Evolutionary conservation across 441 rosid genomes (phyloP), one percentile per base, ranked within the genome.

Genomic region (Gossypium gossypioides): DNA sequence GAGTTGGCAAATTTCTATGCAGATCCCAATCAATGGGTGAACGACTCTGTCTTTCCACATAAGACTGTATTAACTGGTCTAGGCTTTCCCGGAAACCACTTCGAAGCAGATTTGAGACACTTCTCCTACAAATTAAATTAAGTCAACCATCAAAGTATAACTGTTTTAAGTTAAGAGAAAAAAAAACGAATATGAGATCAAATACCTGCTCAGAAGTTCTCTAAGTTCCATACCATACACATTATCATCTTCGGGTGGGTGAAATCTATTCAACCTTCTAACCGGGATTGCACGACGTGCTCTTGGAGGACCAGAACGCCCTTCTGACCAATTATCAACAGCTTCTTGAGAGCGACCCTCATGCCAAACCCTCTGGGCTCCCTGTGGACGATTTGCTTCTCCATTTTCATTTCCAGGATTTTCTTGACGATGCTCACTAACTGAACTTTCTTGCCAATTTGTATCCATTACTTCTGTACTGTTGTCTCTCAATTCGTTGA

Each of bases 71-170:
- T 68, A 91, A 75, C 16, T 91, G 97, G 74, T 91, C 97, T 78
- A 91, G 81, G 72, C 93, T 91, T 85, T 91, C 97, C 25, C 97
- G 92, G 84, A 91, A 91, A 62, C 91, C 97, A 69, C 97, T 91
- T 40, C 88, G 91, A 79, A 91, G 91, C 75, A 91, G 93, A 83
- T 86, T 91, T 54, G 97, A 89, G 63, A 91, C 97, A 52, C 95
- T 91, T 78, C 97, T 86, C 86, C 97, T 91, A 78, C 73, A 84
- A 71, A 65, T 67, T 44, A 22, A 25, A 59, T 64, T 4, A 71
- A 1, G 21, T 27, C 56, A 65, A 51, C 32, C n/a, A 58, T 34
- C 34, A 75, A 63, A 58, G 12, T 19, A 75, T 72, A 18, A 24
- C 7, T 10, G 50, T 15, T 32, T 46, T 19, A 48, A 32, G n/a